phyloP scores from a whole-genome alignment of 768 basidiomycete genomes.

The Kwoniella dendrophila region DNA sequence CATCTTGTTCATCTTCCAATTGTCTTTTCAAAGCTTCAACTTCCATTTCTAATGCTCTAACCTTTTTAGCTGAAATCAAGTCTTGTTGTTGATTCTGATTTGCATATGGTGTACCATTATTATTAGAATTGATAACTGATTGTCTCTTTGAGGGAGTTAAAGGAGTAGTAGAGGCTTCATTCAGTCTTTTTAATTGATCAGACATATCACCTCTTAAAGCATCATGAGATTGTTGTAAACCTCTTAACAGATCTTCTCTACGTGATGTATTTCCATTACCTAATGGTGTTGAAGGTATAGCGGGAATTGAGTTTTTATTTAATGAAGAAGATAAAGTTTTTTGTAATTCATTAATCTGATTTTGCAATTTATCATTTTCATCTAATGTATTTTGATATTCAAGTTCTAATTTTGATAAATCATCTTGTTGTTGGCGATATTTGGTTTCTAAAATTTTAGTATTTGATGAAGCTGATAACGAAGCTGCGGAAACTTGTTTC shows the following conservation, averaged over 20 bases:
- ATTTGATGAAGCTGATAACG: constrained; percentile 15
- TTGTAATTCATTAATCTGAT: constrained; percentile 36
- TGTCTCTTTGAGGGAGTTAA: constrained; percentile 38
- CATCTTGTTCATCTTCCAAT: constrained; percentile 51
- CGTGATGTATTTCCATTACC: constrained; percentile 1
- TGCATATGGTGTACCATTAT: constrained; percentile 64
- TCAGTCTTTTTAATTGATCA: constrained; percentile 43
- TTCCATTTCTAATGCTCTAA: constrained; percentile 44
- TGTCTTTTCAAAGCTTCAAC: constrained; percentile 45
- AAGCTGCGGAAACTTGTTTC: constrained; percentile 35
- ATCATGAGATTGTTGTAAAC: constrained; percentile 46
- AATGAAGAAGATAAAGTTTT: constrained; percentile 12
- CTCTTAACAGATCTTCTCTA: constrained; percentile 46
- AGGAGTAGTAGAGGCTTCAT: constrained; percentile 27
- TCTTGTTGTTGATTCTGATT: constrained; percentile 59
- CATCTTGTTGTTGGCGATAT: constrained; percentile 32
- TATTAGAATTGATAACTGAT: constrained; percentile 67
- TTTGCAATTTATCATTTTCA: constrained; percentile 30
- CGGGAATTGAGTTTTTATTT: neutral
- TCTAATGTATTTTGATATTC: constrained; percentile 29
- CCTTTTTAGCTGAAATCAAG: constrained; percentile 60
- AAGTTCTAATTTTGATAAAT: constrained; percentile 24
- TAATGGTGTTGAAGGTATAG: constrained; percentile 12
- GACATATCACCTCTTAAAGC: constrained; percentile 48
- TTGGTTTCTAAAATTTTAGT: constrained; percentile 28